Conservation (phyloP, 2,329 filamentous ascomycete genomes). For the Diaporthe australafricana region DNA sequence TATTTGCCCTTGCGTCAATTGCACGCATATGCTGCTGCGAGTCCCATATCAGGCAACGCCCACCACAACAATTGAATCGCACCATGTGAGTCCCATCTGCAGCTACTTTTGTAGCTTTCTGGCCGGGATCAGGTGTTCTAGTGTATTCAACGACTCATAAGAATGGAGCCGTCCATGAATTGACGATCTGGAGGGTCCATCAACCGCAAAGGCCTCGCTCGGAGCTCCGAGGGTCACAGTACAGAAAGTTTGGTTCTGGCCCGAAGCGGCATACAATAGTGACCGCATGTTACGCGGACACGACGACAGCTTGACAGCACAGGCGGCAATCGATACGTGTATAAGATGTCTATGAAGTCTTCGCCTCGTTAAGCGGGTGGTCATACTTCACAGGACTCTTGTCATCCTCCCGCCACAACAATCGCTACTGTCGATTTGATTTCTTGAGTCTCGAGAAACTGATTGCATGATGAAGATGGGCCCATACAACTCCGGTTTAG, state of each 20-base stretch:
- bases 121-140: background rate
- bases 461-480: background rate
- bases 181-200: background rate
- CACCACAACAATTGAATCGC: background rate
- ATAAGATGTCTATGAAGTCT: background rate
- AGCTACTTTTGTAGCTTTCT: background rate
- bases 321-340: background rate
- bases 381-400: background rate
- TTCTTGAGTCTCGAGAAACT: background rate
- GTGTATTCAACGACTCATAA: background rate
- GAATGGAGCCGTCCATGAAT: background rate
- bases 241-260: background rate
- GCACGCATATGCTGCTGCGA: too few species aligned
- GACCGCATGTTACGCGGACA: background rate
- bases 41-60: too few species aligned
- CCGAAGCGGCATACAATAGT: background rate
- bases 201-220: background rate
- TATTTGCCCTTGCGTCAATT: background rate
- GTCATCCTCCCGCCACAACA: background rate
- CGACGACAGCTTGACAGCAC: background rate
- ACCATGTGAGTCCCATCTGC: background rate
- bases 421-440: background rate
- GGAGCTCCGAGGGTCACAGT: constrained; percentile 11
- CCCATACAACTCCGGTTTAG: background rate
- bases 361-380: background rate